Conservation (phyloP, 495 filamentous ascomycete species). For the Podospora anserina region DNA sequence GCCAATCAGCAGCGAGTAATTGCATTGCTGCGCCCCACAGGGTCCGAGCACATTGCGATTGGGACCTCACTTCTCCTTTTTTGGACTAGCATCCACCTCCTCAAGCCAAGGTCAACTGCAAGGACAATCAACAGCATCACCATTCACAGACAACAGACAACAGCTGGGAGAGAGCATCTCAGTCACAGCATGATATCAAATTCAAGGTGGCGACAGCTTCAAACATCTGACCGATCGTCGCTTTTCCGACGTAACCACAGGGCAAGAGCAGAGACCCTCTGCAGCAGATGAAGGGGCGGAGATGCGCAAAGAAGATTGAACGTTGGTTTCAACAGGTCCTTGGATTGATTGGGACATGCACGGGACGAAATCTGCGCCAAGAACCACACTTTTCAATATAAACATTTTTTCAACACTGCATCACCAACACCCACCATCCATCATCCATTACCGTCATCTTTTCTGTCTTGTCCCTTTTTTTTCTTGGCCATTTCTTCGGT, state of each 20-base stretch:
- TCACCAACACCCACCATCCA: neutral
- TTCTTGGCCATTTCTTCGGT: neutral
- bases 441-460: too few relatives aligned
- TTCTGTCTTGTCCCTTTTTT: neutral
- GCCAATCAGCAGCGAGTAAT: neutral
- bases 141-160: too few relatives aligned
- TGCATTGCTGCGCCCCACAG: slow-evolving; percentile 25
- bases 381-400: neutral
- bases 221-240: too few relatives aligned
- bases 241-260: too few relatives aligned
- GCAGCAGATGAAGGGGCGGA: too few relatives aligned
- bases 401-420: neutral
- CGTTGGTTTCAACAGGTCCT: too few relatives aligned
- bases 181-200: too few relatives aligned
- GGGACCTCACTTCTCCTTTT: neutral
- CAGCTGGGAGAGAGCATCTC: too few relatives aligned
- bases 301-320: too few relatives aligned
- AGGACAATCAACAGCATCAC: neutral
- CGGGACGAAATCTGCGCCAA: neutral
- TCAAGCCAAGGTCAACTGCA: neutral
- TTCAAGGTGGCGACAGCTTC: too few relatives aligned
- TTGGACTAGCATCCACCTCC: neutral
- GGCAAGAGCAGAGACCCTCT: too few relatives aligned
- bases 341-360: neutral
- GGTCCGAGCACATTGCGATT: slow-evolving; percentile 15